Evolutionary conservation across 768 basidiomycete genomes (phyloP).

Genomic region (Tremella mesenterica): DNA sequence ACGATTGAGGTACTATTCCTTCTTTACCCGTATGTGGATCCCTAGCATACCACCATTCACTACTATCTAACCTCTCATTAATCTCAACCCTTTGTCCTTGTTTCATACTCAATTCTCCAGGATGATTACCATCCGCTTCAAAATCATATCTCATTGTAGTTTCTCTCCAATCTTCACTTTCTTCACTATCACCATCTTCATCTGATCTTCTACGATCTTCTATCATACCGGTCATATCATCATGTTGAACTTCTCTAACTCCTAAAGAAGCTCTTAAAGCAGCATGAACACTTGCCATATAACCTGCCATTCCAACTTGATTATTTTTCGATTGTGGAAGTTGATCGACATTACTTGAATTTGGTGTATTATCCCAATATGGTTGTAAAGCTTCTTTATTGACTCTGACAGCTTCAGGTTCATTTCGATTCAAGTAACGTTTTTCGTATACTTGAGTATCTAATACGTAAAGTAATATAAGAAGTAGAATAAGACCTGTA

Average conservation of each 20-base stretch:
- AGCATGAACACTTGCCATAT: conserved; percentile 12
- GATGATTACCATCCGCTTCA: conserved; percentile 37
- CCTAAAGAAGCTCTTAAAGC: conserved; percentile 8
- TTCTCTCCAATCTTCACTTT: conserved; percentile 36
- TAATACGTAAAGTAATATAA: conserved; percentile 36
- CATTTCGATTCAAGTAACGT: not conserved
- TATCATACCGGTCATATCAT: conserved; percentile 9
- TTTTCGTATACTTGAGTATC: conserved; percentile 3
- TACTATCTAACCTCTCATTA: conserved; percentile 50
- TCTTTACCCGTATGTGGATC: conserved; percentile 69
- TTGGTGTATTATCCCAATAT: conserved; percentile 15
- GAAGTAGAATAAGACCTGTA: conserved; percentile 59
- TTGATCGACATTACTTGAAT: conserved; percentile 34
- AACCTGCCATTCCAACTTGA: conserved; percentile 20
- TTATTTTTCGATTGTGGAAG: conserved; percentile 21
- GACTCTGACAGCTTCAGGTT: not conserved
- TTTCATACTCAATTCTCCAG: conserved; percentile 41
- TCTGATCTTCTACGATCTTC: not conserved
- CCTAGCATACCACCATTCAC: conserved; percentile 89
- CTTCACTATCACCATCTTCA: conserved; percentile 25
- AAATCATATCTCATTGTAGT: conserved; percentile 43
- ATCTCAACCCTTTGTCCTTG: conserved; percentile 39
- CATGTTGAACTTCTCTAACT: conserved; percentile 1
- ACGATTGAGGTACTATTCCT: conserved; percentile 85
- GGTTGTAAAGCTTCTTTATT: conserved; percentile 13